Conservation (phyloP, 1,139 yeast species). For the Pichia sp. region DNA sequence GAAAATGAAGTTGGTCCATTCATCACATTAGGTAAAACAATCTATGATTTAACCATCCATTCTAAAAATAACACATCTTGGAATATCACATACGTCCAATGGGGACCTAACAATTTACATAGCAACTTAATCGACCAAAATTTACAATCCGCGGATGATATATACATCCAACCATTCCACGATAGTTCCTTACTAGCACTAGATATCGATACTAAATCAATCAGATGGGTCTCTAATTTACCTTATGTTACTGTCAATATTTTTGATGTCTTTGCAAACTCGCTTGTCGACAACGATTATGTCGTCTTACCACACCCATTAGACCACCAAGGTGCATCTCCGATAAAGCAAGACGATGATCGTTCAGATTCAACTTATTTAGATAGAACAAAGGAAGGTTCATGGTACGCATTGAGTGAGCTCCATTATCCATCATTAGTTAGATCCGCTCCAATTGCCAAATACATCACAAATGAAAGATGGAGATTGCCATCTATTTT, state of each 20-base stretch:
- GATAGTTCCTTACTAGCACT: slow-evolving; percentile 70
- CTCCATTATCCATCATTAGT: slow-evolving; percentile 76
- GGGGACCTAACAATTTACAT: slow-evolving; percentile 94
- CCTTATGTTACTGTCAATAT: slow-evolving; percentile 70
- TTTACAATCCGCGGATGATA: slow-evolving; percentile 58
- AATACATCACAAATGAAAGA: slow-evolving; percentile 47
- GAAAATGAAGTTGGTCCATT: slow-evolving; percentile 23
- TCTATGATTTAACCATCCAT: slow-evolving; percentile 59
- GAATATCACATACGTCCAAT: slow-evolving; percentile 85
- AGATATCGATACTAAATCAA: slow-evolving; percentile 61
- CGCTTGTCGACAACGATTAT: slow-evolving; percentile 28
- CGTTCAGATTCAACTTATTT: slow-evolving; percentile 51
- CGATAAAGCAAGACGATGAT: slow-evolving; percentile 5
- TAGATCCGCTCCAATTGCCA: slow-evolving; percentile 71
- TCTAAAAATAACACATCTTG: slow-evolving; percentile 69
- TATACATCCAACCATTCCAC: slow-evolving; percentile 82
- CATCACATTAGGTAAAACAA: slow-evolving; percentile 53
- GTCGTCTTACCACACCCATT: slow-evolving; percentile 68
- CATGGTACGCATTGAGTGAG: slow-evolving; percentile 90
- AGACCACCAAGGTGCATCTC: slow-evolving; percentile 11
- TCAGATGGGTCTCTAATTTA: slow-evolving; percentile 73
- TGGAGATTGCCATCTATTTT: slow-evolving; percentile 40
- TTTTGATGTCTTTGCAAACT: slow-evolving; percentile 60
- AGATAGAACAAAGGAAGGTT: slow-evolving; percentile 60
- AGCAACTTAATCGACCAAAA: slow-evolving; percentile 56